Evolutionary conservation across 805 yeast species (phyloP).

Genomic region (Lachancea nothofagi): DNA sequence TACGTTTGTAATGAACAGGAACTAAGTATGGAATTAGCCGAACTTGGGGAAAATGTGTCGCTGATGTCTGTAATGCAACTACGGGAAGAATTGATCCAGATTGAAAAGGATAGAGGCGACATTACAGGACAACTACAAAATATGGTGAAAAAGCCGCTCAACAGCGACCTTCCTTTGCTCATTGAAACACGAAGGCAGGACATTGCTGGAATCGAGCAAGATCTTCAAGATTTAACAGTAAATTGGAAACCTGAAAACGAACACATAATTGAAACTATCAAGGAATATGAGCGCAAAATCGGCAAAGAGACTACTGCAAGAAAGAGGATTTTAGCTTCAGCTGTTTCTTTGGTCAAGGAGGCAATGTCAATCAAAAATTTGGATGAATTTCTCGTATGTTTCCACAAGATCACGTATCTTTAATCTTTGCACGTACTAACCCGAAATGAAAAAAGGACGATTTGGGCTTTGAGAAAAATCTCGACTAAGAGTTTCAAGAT

Average conservation of each 20-base stretch:
- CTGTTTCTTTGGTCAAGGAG: constrained; percentile 24
- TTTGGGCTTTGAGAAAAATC: constrained; percentile 23
- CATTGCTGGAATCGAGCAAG: constrained; percentile 8
- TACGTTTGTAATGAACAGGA: constrained; percentile 39
- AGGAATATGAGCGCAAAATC: constrained; percentile 11
- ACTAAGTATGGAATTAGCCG: constrained; percentile 11
- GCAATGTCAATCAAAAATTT: constrained; percentile 22
- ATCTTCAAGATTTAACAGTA: constrained; percentile 11
- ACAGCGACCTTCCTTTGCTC: constrained; percentile 11
- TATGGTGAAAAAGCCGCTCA: constrained; percentile 17
- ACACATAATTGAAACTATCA: constrained; percentile 12
- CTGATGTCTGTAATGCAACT: constrained; percentile 21
- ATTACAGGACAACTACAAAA: constrained; percentile 11
- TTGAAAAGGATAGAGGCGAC: constrained; percentile 17
- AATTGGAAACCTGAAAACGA: constrained; percentile 18
- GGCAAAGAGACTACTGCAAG: constrained; percentile 18
- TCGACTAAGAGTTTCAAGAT: no score
- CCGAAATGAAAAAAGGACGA: constrained; percentile 17
- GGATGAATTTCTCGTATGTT: constrained; percentile 24
- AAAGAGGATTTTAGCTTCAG: constrained; percentile 16
- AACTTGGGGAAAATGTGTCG: constrained; percentile 10
- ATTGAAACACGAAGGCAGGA: constrained; percentile 10
- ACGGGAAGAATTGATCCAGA: constrained; percentile 21
- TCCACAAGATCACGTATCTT: background rate
- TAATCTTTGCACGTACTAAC: background rate